These are phyloP conservation scores for Sonneratia alba DNA, from an alignment of 345 rosid genomes.

Conservation along the genomic window DNA sequence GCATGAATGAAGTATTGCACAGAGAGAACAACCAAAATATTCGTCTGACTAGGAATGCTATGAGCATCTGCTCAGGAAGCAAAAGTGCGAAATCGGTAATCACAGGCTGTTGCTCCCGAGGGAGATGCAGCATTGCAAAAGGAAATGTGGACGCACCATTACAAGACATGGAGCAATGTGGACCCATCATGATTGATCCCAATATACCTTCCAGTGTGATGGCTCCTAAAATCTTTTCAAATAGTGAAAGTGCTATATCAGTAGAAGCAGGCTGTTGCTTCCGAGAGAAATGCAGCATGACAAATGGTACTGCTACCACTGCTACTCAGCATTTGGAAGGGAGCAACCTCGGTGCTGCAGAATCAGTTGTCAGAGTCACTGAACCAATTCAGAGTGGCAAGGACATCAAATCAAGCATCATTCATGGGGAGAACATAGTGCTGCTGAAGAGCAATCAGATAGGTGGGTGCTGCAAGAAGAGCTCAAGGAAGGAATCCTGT, in stretches of 20 bases:
- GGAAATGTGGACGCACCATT: background rate
- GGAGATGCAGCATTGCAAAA: background rate
- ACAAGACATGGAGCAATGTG: background rate
- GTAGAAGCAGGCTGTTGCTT: background rate
- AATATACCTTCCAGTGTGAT: background rate
- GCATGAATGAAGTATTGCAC: background rate
- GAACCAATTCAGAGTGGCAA: background rate
- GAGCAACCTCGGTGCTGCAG: background rate
- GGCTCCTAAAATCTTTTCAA: background rate
- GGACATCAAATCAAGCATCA: background rate
- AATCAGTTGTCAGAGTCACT: background rate
- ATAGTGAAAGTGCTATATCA: background rate
- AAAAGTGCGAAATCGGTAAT: background rate
- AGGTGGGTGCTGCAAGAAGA: slow-evolving; percentile 37
- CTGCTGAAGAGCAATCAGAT: slow-evolving; percentile 22
- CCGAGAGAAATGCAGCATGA: background rate
- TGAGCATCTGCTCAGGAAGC: background rate
- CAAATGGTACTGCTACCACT: background rate
- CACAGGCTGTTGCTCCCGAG: background rate
- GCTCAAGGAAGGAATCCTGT: slow-evolving; percentile 29
- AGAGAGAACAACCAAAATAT: background rate
- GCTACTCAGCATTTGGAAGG: background rate
- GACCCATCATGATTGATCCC: background rate
- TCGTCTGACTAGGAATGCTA: background rate
- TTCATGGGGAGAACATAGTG: background rate